These are phyloP conservation scores for Thielaviopsis punctulata DNA, from an alignment of 2,329 filamentous ascomycete genomes.

Conservation along the genomic window DNA sequence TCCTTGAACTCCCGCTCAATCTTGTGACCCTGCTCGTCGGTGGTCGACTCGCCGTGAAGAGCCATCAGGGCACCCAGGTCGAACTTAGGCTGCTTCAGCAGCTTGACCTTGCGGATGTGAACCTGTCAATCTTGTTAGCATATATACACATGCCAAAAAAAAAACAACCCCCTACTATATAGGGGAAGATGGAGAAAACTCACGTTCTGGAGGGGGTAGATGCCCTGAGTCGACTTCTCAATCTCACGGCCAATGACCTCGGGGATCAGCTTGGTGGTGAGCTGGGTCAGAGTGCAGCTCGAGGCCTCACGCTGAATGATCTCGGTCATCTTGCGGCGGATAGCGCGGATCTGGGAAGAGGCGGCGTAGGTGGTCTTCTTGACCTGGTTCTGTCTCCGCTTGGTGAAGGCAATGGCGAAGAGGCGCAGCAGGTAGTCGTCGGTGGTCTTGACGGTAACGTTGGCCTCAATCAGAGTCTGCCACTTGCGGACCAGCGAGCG, in stretches of 20 bases:
- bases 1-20: constrained; percentile 99
- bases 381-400: constrained; percentile 98
- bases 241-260: constrained; percentile 99
- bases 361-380: constrained; percentile 99
- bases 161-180: neutral
- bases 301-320: constrained; percentile 95
- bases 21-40: constrained; percentile 95
- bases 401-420: constrained; percentile 98
- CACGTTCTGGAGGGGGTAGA: constrained; percentile 99
- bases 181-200: constrained; percentile 19
- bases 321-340: constrained; percentile 99
- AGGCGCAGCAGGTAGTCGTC: constrained; percentile 99
- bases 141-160: neutral
- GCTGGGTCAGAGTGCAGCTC: constrained; percentile 85
- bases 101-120: constrained; percentile 99
- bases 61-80: constrained; percentile 90
- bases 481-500: constrained; percentile 98
- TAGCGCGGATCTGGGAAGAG: constrained; percentile 91
- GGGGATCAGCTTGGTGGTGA: constrained; percentile 96
- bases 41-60: constrained; percentile 92
- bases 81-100: constrained; percentile 97
- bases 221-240: constrained; percentile 97
- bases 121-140: constrained; percentile 39
- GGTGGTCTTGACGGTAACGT: constrained; percentile 98
- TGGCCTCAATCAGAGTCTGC: constrained; percentile 98